phyloP scores from a whole-genome alignment of 2,329 filamentous ascomycete species.

The Ascochyta fabae region DNA sequence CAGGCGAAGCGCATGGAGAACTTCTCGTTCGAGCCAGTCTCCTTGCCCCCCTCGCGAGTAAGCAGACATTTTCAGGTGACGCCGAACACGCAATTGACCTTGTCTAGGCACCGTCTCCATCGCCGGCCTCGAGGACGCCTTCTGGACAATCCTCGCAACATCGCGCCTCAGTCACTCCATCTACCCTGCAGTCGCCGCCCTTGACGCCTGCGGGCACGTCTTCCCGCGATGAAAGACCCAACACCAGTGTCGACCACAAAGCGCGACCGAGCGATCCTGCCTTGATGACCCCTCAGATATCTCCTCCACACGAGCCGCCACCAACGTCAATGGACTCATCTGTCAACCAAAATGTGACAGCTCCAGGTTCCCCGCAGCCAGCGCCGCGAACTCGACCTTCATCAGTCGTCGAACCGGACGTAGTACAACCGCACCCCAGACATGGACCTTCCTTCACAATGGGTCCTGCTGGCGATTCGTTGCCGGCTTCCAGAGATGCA shows the following conservation, averaged over 20 bases:
- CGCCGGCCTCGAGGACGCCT: conserved; percentile 52
- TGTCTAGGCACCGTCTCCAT: conserved; percentile 56
- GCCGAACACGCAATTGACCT: conserved; percentile 31
- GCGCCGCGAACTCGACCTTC: conserved; percentile 49
- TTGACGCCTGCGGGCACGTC: conserved; percentile 83
- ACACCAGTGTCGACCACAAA: conserved; percentile 42
- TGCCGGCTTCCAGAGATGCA: conserved; percentile 61
- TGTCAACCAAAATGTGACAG: conserved; percentile 25
- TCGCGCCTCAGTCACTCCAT: conserved; percentile 60
- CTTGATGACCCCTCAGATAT: conserved; percentile 64
- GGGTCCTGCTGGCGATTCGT: conserved; percentile 62
- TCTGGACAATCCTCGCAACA: conserved; percentile 61
- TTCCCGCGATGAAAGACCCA: conserved; percentile 59
- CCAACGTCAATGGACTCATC: conserved; percentile 51
- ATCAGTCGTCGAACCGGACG: conserved; percentile 53
- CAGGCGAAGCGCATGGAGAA: conserved; percentile 85
- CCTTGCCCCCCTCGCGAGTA: conserved; percentile 83
- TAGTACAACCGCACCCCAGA: conserved; percentile 55
- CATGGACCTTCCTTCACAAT: conserved; percentile 62
- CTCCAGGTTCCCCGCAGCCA: conserved; percentile 37
- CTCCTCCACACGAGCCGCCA: conserved; percentile 62
- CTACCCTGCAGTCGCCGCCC: conserved; percentile 83
- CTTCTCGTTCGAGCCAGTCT: conserved; percentile 89
- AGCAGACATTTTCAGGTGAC: conserved; percentile 47
- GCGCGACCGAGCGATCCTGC: conserved; percentile 52